These are phyloP conservation scores for Pisolithus thermaeus DNA, from an alignment of 1,284 basidiomycete genomes.

Conservation along the genomic window DNA sequence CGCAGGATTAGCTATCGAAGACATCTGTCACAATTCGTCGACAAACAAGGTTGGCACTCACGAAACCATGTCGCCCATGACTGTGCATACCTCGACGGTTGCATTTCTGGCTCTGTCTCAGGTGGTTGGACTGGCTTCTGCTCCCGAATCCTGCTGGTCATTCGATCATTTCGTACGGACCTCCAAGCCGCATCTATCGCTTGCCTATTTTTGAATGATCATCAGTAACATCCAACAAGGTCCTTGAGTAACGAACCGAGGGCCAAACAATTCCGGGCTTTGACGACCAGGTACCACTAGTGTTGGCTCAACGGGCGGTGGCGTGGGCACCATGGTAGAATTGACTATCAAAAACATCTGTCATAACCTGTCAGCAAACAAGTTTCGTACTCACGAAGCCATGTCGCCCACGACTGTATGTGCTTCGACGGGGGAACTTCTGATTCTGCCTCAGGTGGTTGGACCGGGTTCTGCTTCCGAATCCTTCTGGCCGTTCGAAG, in stretches of 20 bases:
- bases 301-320: conserved; percentile 45
- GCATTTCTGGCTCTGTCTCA: conserved; percentile 26
- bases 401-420: conserved; percentile 53
- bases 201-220: conserved; percentile 35
- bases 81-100: conserved; percentile 33
- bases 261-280: conserved; percentile 62
- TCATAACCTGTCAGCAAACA: conserved; percentile 1
- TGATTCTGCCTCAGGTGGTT: conserved; percentile 28
- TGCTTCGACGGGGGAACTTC: conserved; percentile 31
- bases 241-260: conserved; percentile 40
- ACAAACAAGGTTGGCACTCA: conserved; percentile 34
- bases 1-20: conserved; percentile 39
- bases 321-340: conserved; percentile 41
- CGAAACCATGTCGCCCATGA: conserved; percentile 70
- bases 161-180: conserved; percentile 37
- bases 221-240: conserved; percentile 2
- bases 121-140: conserved; percentile 26
- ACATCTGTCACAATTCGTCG: conserved; percentile 5
- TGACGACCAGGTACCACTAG: conserved; percentile 46
- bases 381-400: conserved; percentile 54
- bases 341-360: conserved; percentile 35
- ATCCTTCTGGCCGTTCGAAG: conserved; percentile 35
- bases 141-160: conserved; percentile 38
- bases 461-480: conserved; percentile 33
- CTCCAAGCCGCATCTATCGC: conserved; percentile 55